Evolutionary conservation across 495 filamentous ascomycete species (phyloP).

Genomic region (Podospora fimiseda): DNA sequence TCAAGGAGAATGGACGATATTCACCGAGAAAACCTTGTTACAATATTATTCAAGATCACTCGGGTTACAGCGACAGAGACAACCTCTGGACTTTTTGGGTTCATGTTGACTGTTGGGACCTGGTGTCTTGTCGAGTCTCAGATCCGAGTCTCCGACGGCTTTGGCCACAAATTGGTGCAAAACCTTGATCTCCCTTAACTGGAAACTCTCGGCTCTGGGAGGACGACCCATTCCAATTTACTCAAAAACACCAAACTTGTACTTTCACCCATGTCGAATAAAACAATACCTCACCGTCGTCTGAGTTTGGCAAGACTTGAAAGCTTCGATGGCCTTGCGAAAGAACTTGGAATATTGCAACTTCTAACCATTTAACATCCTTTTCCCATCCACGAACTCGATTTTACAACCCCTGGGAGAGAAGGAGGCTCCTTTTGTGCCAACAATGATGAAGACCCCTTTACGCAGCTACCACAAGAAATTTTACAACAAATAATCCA

Average conservation of each 20-base stretch:
- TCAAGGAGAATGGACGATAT: background rate
- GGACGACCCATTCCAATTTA: too few relatives aligned
- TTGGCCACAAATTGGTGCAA: conserved; percentile 11
- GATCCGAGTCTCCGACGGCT: background rate
- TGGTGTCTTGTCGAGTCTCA: conserved; percentile 7
- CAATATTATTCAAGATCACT: background rate
- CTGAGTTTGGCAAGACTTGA: background rate
- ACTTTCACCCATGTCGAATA: background rate
- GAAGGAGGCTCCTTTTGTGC: background rate
- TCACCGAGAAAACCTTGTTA: background rate
- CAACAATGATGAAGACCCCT: conserved; percentile 3
- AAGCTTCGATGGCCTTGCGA: background rate
- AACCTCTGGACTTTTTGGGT: conserved; percentile 15
- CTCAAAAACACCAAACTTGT: too few relatives aligned
- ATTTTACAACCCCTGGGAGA: background rate
- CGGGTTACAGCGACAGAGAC: background rate
- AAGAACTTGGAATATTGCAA: background rate
- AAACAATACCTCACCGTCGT: background rate
- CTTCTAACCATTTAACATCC: background rate
- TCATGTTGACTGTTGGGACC: conserved; percentile 20
- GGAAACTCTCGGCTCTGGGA: too few relatives aligned
- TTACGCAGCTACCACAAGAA: conserved; percentile 6
- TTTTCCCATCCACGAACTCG: background rate
- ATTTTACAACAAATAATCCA: conserved; percentile 7
- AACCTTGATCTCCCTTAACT: conserved; percentile 13